These are phyloP conservation scores for Globisporangium apiculatum DNA, from an alignment of 352 stramenopile species.

Conservation along the genomic window DNA sequence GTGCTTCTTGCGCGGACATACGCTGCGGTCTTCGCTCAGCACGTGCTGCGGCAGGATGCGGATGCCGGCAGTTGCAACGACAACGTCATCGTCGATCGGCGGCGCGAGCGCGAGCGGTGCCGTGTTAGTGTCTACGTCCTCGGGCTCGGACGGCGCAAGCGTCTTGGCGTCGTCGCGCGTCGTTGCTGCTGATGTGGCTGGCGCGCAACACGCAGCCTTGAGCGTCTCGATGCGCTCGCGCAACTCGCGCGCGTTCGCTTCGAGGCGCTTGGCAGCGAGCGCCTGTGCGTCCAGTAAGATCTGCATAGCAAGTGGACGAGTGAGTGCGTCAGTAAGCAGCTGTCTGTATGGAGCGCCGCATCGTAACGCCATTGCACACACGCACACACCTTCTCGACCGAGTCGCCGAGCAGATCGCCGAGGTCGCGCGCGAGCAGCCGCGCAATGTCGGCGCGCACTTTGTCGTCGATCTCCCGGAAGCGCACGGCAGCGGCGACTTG, in stretches of 20 bases:
- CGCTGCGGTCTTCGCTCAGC: conserved; percentile 43
- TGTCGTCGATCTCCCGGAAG: conserved; percentile 57
- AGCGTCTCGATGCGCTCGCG: conserved; percentile 6
- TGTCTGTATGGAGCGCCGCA: neutral
- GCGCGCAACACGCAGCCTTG: neutral
- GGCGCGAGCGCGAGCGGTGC: conserved; percentile 3
- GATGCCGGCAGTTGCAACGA: conserved; percentile 5
- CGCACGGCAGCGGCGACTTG: conserved; percentile 42
- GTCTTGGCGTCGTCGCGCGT: neutral
- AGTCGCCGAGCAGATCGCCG: conserved; percentile 19
- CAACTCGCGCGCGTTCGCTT: conserved; percentile 5
- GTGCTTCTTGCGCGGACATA: conserved; percentile 53
- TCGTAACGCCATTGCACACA: neutral
- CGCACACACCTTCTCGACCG: conserved; percentile 33
- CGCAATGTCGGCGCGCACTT: conserved; percentile 38
- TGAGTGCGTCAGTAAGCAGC: neutral
- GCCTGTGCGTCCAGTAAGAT: conserved; percentile 28
- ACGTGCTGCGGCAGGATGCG: conserved; percentile 40
- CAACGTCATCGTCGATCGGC: neutral
- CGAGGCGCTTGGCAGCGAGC: conserved; percentile 19
- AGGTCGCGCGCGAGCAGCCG: conserved; percentile 32
- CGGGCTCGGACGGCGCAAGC: neutral
- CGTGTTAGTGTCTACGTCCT: conserved; percentile 1
- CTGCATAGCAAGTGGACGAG: conserved; percentile 7
- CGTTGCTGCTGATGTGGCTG: neutral